Evolutionary conservation across 2,329 filamentous ascomycete species (phyloP), one percentile per base, ranked within the genome.

Genomic region (Metarhizium guizhouense): DNA sequence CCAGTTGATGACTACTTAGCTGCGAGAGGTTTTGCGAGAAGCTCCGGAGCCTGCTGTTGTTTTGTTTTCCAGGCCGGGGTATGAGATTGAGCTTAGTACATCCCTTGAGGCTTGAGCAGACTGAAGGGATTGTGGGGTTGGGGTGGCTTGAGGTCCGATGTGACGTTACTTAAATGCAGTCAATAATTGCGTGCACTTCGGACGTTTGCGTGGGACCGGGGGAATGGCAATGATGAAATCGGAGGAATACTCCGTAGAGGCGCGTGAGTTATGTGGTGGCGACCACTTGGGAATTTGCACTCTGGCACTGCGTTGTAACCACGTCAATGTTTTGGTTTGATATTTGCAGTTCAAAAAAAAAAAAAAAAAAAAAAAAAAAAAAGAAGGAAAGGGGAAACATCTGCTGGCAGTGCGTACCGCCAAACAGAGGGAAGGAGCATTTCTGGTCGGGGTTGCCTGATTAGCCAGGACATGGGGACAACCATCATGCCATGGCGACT

Each of bases 151-250:
- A 25, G 2, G 4, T 29, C 7, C 30, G 42, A 53, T 53, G 38
- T 53, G 51, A 53, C 38, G 40, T 53, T 53, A 53, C 51, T 16
- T 20, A n/a, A 10, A 18, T 36, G 40, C 42, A 53, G 51, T 38
- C 42, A 53, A 53, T 47, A 32, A 36, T 30, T 20, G 18, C 16
- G 6, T 34, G 32, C 18, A 10, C 11, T 11, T 45, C 8, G 11
- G 45, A 1, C 7, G 7, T 14, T 14, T 48, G 25, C 45, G 16
- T 30, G 45, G 20, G 30, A 30, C 11, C 25, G 2, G 20, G 25
- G 20, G 13, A 10, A 45, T 45, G 18, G 7, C n/a, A 13, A 40
- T 16, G 38, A 40, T 5, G 11, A 5, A 13, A 25, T 25, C 25
- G 25, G 25, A 25, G 25, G 25, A 25, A 25, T 25, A 25, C 25